phyloP scores from a whole-genome alignment of 2,329 filamentous ascomycete genomes.

The Herpotrichia juniperi region DNA sequence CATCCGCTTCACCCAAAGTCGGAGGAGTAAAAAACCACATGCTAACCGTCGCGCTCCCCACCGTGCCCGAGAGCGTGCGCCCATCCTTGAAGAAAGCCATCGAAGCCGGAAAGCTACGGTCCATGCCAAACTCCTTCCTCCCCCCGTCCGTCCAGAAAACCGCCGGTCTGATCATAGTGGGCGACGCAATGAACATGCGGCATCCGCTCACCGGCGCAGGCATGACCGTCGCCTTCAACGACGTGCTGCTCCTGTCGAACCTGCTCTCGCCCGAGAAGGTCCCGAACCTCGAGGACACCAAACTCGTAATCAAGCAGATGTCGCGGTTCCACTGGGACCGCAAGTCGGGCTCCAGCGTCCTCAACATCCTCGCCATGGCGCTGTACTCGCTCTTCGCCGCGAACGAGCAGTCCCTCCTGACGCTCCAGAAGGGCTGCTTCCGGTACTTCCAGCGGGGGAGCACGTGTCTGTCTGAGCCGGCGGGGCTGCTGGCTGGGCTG shows the following conservation, averaged over 20 bases:
- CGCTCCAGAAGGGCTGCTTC: slow-evolving; percentile 90
- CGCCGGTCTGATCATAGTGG: slow-evolving; percentile 79
- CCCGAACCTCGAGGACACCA: slow-evolving; percentile 71
- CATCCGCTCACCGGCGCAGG: slow-evolving; percentile 95
- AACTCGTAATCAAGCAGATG: slow-evolving; percentile 71
- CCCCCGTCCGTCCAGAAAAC: slow-evolving; percentile 76
- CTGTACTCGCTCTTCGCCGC: slow-evolving; percentile 92
- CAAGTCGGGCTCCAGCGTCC: slow-evolving; percentile 81
- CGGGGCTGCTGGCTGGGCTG: slow-evolving; percentile 81
- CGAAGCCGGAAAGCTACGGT: slow-evolving; percentile 76
- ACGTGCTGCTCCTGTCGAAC: slow-evolving; percentile 78
- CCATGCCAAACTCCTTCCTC: slow-evolving; percentile 96
- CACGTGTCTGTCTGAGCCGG: slow-evolving; percentile 76
- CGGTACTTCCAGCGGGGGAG: slow-evolving; percentile 81
- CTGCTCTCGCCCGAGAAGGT: slow-evolving; percentile 74
- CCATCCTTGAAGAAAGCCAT: slow-evolving; percentile 78
- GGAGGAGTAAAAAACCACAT: slow-evolving; percentile 90
- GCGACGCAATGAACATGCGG: slow-evolving; percentile 99
- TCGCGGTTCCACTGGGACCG: slow-evolving; percentile 82
- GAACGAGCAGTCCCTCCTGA: slow-evolving; percentile 65
- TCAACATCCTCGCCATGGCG: slow-evolving; percentile 97
- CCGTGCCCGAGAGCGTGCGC: slow-evolving; percentile 73
- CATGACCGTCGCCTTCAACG: slow-evolving; percentile 97
- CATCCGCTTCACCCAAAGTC: slow-evolving; percentile 72
- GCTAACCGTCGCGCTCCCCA: slow-evolving; percentile 76